Base-by-base conservation (phyloP, 192 early-diverging fungal species). In the Coemansia aciculifera region DNA sequence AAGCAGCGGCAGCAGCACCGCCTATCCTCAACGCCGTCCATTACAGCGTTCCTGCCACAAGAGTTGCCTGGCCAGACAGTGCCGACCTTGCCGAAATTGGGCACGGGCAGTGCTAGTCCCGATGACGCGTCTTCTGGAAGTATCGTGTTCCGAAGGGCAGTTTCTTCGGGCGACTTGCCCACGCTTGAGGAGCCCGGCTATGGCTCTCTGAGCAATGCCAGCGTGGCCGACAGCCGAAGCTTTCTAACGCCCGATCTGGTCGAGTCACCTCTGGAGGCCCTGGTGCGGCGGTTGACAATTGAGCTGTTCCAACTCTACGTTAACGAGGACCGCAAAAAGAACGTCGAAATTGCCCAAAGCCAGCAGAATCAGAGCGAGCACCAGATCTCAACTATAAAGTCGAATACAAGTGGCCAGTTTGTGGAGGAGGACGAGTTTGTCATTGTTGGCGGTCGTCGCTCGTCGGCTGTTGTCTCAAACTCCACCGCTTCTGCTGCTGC, bases 231-330 rank as follows among this genome's bases (percentile, higher is more conserved):
- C 36, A 72, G 67, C 40, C 62, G 46, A 15, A 71, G 59, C 65
- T 74, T 84, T 29, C 62, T 84, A 71, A 71, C 77, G 27, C 71
- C 78, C 5, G 82, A 83, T 40, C 60, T 84, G 62, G 82, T 84
- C 10, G 77, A 79, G 62, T 84, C 82, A 37, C 82, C 82, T 29
- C 71, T 84, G 19, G 82, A 84, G 59, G 82, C 82, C 37, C 68
- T 84, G 29, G 82, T 84, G 56, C 67, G 77, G 34, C 77, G 71
- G 29, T 62, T 84, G 51, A 84, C 82, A 3, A 79, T 79, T 37
- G 82, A 84, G 74, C 77, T 84, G 51, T 84, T 79, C 66, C 82
- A 84, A 63, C 68, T 79, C 43, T 84, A 79, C 56, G 82, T 84
- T 52, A 83, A 54, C 63, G 81, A 83, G 62, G 75, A 83, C 69